These are phyloP conservation scores for Suillus tomentosus DNA, from an alignment of 768 basidiomycete species.

Conservation along the genomic window DNA sequence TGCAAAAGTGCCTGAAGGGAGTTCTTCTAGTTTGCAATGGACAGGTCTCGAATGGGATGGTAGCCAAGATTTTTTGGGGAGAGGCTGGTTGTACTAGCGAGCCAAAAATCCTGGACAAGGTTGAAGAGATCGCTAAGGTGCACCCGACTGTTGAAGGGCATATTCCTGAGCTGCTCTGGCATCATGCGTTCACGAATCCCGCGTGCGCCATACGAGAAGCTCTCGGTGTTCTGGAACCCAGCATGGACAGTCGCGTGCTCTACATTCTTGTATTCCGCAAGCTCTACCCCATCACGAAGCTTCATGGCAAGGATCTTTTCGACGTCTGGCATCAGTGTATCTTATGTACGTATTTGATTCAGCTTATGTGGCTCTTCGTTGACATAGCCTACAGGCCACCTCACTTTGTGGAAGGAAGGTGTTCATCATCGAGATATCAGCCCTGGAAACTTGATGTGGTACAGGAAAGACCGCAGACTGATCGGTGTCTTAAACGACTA, in stretches of 20 bases:
- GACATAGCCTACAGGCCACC: background rate
- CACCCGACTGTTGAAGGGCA: background rate
- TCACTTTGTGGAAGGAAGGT: no score
- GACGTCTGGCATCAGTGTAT: no score
- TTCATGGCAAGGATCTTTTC: background rate
- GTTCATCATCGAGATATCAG: no score
- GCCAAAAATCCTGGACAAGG: background rate
- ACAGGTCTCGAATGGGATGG: background rate
- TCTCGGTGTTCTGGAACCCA: background rate
- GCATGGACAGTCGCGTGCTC: background rate
- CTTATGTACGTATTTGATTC: background rate
- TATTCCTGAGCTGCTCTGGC: background rate
- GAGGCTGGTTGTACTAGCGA: background rate
- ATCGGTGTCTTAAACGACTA: slow-evolving; percentile 22
- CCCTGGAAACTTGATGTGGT: slow-evolving; percentile 18
- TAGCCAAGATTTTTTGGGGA: background rate
- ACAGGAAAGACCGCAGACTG: background rate
- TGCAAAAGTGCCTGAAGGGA: no score
- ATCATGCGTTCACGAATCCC: background rate
- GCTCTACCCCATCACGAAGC: background rate
- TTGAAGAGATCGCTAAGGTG: background rate
- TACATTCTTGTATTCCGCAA: slow-evolving; percentile 2
- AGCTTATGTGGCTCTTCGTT: background rate
- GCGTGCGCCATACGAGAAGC: background rate
- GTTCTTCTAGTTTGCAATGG: no score